A percentile compares a stretch with the other conserved stretches of the same genome.
phyloP scores from a whole-genome alignment of 768 basidiomycete genomes.

The Rhodosporidiobolus odoratus region DNA sequence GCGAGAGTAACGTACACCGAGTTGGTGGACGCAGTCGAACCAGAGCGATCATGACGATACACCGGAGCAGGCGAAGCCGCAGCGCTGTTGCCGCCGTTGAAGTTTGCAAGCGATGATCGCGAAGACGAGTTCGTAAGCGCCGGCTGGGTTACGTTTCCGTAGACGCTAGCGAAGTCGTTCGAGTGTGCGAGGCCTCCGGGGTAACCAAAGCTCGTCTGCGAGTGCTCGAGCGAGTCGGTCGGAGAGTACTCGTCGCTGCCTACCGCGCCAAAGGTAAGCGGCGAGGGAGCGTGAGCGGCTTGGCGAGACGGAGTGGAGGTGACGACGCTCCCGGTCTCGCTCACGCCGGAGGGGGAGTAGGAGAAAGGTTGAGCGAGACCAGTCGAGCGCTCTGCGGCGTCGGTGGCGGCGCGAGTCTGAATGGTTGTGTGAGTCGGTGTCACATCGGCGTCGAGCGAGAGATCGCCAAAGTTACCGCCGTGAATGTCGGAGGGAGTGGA shows the following conservation, averaged over 20 bases:
- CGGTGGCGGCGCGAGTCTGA: slow-evolving; percentile 18
- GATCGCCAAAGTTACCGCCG: slow-evolving; percentile 9
- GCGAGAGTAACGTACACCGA: slow-evolving; percentile 12
- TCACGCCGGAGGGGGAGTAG: slow-evolving; percentile 12
- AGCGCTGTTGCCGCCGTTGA: slow-evolving; percentile 9
- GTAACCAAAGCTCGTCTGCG: neutral
- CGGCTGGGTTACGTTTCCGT: neutral
- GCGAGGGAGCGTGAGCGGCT: neutral
- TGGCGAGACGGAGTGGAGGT: neutral
- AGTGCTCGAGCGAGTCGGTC: neutral
- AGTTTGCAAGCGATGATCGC: slow-evolving; percentile 21
- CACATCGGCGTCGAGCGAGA: slow-evolving; percentile 32
- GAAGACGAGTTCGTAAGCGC: neutral
- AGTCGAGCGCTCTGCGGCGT: neutral
- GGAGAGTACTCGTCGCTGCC: slow-evolving; percentile 10
- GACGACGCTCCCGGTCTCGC: neutral
- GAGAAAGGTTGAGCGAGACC: slow-evolving; percentile 20
- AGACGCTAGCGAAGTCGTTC: neutral
- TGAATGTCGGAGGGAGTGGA: neutral
- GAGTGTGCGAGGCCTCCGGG: slow-evolving; percentile 9
- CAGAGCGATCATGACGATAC: slow-evolving; percentile 30
- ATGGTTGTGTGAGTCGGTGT: slow-evolving; percentile 30
- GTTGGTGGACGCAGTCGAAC: slow-evolving; percentile 36
- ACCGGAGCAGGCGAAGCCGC: slow-evolving; percentile 21
- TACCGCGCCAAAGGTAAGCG: slow-evolving; percentile 1